A percentile compares a stretch with the other conserved stretches of the same genome.
phyloP scores from a whole-genome alignment of 1,284 basidiomycete species.

The Malassezia caprae region DNA sequence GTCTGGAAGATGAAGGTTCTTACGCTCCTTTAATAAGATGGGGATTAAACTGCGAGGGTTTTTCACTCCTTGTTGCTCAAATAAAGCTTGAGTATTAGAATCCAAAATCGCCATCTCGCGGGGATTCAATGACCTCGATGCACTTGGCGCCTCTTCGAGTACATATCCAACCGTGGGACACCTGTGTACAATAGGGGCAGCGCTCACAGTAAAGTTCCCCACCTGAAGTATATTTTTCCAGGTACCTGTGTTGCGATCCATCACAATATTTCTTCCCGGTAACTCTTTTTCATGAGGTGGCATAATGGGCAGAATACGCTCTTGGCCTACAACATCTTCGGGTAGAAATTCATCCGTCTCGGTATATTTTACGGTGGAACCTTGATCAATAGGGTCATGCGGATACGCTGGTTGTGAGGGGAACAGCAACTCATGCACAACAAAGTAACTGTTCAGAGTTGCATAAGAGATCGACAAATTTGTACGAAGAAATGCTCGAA shows the following conservation, averaged over 20 bases:
- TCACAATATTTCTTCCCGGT: slow-evolving; percentile 27
- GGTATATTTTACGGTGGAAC: not conserved
- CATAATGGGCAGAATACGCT: slow-evolving; percentile 25
- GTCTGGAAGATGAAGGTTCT: slow-evolving; percentile 32
- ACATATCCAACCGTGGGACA: slow-evolving; percentile 43
- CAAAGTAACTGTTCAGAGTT: slow-evolving; percentile 32
- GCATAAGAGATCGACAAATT: slow-evolving; percentile 40
- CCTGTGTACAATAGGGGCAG: slow-evolving; percentile 42
- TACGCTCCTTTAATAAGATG: slow-evolving; percentile 22
- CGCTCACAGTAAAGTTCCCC: slow-evolving; percentile 27
- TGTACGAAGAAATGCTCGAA: slow-evolving; percentile 36
- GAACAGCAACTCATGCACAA: slow-evolving; percentile 45
- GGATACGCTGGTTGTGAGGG: slow-evolving; percentile 22
- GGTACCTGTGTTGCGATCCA: slow-evolving; percentile 25
- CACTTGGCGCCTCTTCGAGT: slow-evolving; percentile 26
- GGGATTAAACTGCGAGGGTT: slow-evolving; percentile 36
- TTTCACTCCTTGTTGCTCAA: slow-evolving; percentile 27
- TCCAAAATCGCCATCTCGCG: slow-evolving; percentile 27
- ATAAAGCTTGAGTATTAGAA: slow-evolving; percentile 28
- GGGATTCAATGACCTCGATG: slow-evolving; percentile 22
- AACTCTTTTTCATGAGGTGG: slow-evolving; percentile 37
- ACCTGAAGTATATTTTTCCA: slow-evolving; percentile 30
- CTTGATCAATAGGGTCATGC: not conserved
- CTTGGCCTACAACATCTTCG: slow-evolving; percentile 15
- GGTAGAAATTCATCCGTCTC: slow-evolving; percentile 13